Base-by-base conservation (phyloP, 192 early-diverging fungal genomes). In the Coemansia sp. region DNA sequence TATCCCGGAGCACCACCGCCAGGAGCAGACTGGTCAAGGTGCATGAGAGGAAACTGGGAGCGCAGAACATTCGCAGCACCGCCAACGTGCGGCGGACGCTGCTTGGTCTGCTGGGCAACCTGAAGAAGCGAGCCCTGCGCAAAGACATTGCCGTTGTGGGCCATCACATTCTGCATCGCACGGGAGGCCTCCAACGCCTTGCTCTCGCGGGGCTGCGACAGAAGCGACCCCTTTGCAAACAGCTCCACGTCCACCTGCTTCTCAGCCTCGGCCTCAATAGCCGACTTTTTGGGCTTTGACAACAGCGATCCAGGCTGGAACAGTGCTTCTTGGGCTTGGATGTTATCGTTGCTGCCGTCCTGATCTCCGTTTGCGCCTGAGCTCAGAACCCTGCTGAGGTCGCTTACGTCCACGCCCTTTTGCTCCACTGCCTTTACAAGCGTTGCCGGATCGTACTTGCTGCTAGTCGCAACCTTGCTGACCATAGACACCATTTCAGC, bases 161-260 rank as follows among this genome's bases (percentile, higher is more conserved):
- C 78, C 78, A 81, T 72, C 10, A 76, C 55, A 61, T 57, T 70
- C 70, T 81, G 78, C 70, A 81, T 81, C 5, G 78, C 78, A 16
- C 78, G 69, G 64, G 78, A 81, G 20, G 78, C 78, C n/a, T 74
- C 74, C 48, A 81, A 57, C 25, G 78, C 78, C 32, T 81, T 81
- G 70, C 78, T 81, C 67, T 75, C 78, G 40, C 78, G 69, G 41
- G 78, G 69, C 70, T 81, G 78, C 32, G 78, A 65, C 46, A 81
- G 64, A 55, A 81, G 70, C 56, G 78, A 81, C 1, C 78, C 78
- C 67, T 81, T 81, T 59, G 67, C 69, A 66, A 72, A 81, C 63
- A 81, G 49, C 17, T 81, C 74, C 5, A 40, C 13, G 11, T 81
- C 78, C 2, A 41, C 72, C 53, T 58, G 56, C 63, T 65, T 51